Evolutionary conservation across 805 yeast genomes (phyloP), one percentile per base, ranked within the genome.

Genomic region (Blastobotrys peoriensis): DNA sequence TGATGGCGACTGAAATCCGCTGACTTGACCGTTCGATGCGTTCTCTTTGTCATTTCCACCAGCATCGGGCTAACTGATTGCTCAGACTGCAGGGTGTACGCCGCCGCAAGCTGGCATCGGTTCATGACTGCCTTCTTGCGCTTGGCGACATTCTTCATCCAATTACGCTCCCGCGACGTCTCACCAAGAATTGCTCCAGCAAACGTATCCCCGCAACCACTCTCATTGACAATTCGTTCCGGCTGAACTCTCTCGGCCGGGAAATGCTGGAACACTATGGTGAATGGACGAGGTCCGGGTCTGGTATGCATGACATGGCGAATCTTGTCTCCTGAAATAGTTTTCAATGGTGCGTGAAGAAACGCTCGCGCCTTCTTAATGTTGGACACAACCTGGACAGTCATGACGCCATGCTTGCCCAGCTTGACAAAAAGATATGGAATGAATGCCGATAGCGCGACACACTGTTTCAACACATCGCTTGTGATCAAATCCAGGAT

Each of bases 121-220:
- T 48, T 46, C 3, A 68, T 45, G 2, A 56, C 56, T 9, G 48
- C 48, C n/a, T 42, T 48, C 50, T 65, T 65, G 27, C 39, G 16
- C 9, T 46, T 46, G 2, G 67, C 66, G 33, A 55, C 55, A 40
- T 57, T 60, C n/a, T 52, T 48, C 23, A 67, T 51, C 69, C 67
- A 61, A n/a, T 37, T 22, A 3, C 53, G 40, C 8, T 46, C 48
- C 16, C 47, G 43, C 2, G 67, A 61, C 40, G 73, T 48, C 45
- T 69, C 69, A 2, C 80, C 65, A 9, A 77, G 59, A 18, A 87
- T 50, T 21, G 72, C 76, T 0, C 96, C 96, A 22, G 79, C 72
- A 36, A 87, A 68, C 0, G 93, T 73, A 61, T 87, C 96, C 8
- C 96, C 96, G 0, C 95, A 95, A 2, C 96, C 96, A 6, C 91